Conservation (phyloP, 2,329 filamentous ascomycete genomes). For the Chaetoscypha palmicola region DNA sequence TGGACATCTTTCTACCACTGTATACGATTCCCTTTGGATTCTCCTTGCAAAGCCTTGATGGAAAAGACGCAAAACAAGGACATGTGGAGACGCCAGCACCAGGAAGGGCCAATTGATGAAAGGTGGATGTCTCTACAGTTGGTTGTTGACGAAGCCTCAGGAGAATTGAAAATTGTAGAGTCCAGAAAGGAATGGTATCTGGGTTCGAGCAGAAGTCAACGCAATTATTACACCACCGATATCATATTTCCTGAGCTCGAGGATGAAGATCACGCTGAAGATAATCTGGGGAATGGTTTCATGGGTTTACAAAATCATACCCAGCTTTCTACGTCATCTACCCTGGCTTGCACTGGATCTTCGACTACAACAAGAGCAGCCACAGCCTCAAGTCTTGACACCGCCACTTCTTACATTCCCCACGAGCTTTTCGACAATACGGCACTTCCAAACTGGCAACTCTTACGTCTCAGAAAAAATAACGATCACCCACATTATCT, state of each 20-base stretch:
- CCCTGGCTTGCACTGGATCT: neutral
- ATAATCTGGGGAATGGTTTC: neutral
- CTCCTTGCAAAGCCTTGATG: constrained; percentile 35
- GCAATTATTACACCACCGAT: constrained; percentile 58
- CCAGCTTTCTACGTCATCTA: neutral
- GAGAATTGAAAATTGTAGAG: constrained; percentile 56
- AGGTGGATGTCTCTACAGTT: constrained; percentile 64
- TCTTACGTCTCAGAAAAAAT: constrained; percentile 19
- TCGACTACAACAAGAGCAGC: neutral
- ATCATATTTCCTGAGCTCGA: constrained; percentile 36
- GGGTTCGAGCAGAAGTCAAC: constrained; percentile 48
- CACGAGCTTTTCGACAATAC: constrained; percentile 9
- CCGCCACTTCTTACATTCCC: constrained; percentile 5
- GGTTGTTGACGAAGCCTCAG: constrained; percentile 51
- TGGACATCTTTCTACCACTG: constrained; percentile 66
- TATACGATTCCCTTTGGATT: constrained; percentile 51
- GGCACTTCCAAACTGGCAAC: constrained; percentile 21
- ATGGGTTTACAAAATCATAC: neutral
- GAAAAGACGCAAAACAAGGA: constrained; percentile 38
- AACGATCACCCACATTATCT: constrained; percentile 34
- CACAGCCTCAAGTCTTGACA: constrained; percentile 7
- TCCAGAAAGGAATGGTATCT: constrained; percentile 60
- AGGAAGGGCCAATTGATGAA: constrained; percentile 66
- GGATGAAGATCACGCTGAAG: constrained; percentile 3
- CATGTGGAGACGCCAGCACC: constrained; percentile 60